Base-by-base conservation (phyloP, 202 grass and related monocot species). In the Carex arenaria region DNA sequence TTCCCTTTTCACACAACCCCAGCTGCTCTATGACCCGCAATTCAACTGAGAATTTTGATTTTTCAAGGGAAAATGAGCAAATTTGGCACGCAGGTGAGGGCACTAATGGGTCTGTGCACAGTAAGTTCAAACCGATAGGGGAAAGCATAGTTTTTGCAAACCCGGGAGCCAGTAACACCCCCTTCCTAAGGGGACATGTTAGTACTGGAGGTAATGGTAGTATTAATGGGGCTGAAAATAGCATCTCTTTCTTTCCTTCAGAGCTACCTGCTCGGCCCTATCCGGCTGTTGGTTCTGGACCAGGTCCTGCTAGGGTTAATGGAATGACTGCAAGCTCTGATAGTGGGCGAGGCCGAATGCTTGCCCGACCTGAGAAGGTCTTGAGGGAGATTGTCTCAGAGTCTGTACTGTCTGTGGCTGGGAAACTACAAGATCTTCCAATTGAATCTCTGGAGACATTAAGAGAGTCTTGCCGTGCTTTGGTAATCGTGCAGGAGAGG, bases 101-200 rank as follows among this genome's bases (percentile, higher is more conserved):
- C 11, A 97, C 91, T 15, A 97, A 97, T 79, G 93, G 93, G 57
- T 97, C 93, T 10, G 93, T 97, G 8, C 93, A 97, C 85, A 97
- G 93, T 83, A 65, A 91, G 0, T 97, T 97, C 87, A 91, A 91
- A 45, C 93, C 93, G 38, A 89, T 93, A 68, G 91, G 93, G 34
- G 93, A 97, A 57, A 97, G 93, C 82, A 92, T 97, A 30, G 89
- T 91, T 74, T 97, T 97, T 78, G 91, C 93, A 19, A 87, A 90
- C 6, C 79, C 80, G 60, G 71, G 59, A 15, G 85, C 89, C 12
- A 63, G 66, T 42, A 89, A 61, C 7, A 42, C 57, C 14, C 64
- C 84, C 56, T 70, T 89, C 55, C 77, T 83, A 43, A 86, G 72
- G 19, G 84, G 52, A 28, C 30, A 78, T 69, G 64, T 65, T 26